A percentile compares a stretch with the other conserved stretches of the same genome.
phyloP scores from a whole-genome alignment of 192 early-diverging fungal species.

The Coemansia sp. region DNA sequence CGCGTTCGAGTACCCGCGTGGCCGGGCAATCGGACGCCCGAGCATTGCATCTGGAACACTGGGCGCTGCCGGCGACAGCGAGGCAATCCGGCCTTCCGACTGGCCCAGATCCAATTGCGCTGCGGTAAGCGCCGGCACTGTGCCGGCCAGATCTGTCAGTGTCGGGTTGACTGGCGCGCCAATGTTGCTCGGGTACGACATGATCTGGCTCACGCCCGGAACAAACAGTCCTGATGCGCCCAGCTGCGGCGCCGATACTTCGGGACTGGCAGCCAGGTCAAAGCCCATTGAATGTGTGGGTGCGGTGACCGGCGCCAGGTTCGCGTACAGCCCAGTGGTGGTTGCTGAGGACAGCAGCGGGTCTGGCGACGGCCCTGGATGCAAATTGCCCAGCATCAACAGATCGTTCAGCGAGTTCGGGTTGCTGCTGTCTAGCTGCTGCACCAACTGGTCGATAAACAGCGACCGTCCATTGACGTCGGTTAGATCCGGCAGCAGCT shows the following conservation, averaged over 20 bases:
- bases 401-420: constrained; percentile 37
- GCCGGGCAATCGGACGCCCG: constrained; percentile 38
- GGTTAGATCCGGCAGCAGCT: constrained; percentile 45
- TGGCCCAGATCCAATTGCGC: constrained; percentile 9
- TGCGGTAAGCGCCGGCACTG: not conserved
- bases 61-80: constrained; percentile 32
- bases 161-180: constrained; percentile 20
- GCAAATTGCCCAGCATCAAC: constrained; percentile 36
- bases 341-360: constrained; percentile 45
- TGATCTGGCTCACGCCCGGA: constrained; percentile 2
- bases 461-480: constrained; percentile 43
- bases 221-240: not conserved
- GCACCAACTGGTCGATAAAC: constrained; percentile 48
- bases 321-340: constrained; percentile 22
- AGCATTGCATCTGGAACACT: constrained; percentile 24
- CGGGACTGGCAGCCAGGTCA: constrained; percentile 44
- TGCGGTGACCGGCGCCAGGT: constrained; percentile 11
- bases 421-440: constrained; percentile 52
- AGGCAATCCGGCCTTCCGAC: constrained; percentile 14
- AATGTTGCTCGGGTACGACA: constrained; percentile 2
- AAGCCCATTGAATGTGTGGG: constrained; percentile 14
- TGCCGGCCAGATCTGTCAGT: constrained; percentile 25
- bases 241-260: constrained; percentile 18
- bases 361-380: constrained; percentile 28
- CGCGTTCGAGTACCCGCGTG: constrained; percentile 26